phyloP scores from a whole-genome alignment of 2,329 filamentous ascomycete species.

The Exophiala calicioides region DNA sequence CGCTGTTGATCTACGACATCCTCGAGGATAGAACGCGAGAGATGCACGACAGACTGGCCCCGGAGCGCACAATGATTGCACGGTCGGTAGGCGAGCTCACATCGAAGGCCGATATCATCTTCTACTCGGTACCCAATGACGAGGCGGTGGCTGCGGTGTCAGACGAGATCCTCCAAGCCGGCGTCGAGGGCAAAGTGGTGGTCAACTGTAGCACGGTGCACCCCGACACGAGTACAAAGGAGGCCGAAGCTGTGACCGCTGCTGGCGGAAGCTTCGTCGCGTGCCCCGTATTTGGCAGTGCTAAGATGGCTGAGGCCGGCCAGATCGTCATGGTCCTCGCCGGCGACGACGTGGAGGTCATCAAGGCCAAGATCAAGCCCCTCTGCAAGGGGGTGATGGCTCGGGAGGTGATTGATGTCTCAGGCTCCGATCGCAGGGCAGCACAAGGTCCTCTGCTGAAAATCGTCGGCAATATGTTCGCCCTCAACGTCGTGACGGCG shows the following conservation, averaged over 20 bases:
- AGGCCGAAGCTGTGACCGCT: constrained; percentile 59
- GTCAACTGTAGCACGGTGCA: constrained; percentile 86
- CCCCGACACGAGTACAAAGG: constrained; percentile 70
- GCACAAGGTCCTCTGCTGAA: constrained; percentile 72
- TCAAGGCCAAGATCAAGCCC: constrained; percentile 64
- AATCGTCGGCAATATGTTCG: constrained; percentile 81
- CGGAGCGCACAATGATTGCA: constrained; percentile 62
- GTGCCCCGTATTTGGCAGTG: constrained; percentile 54
- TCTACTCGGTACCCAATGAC: constrained; percentile 78
- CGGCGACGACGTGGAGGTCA: constrained; percentile 60
- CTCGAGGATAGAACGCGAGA: constrained; percentile 66
- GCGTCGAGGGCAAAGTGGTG: constrained; percentile 72
- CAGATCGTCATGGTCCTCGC: constrained; percentile 72
- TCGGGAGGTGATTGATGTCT: constrained; percentile 69
- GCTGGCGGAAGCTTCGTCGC: constrained; percentile 73
- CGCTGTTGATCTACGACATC: constrained; percentile 78
- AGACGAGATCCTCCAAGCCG: constrained; percentile 54
- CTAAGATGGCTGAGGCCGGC: constrained; percentile 60
- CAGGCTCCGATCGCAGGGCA: constrained; percentile 64
- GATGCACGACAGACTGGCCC: constrained; percentile 61
- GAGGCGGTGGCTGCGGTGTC: constrained; percentile 66
- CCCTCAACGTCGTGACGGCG: constrained; percentile 77
- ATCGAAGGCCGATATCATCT: constrained; percentile 71
- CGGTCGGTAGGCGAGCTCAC: constrained; percentile 65
- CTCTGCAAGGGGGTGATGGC: constrained; percentile 73